phyloP scores from a whole-genome alignment of 2,329 filamentous ascomycete genomes.

The Colletotrichum sp. region DNA sequence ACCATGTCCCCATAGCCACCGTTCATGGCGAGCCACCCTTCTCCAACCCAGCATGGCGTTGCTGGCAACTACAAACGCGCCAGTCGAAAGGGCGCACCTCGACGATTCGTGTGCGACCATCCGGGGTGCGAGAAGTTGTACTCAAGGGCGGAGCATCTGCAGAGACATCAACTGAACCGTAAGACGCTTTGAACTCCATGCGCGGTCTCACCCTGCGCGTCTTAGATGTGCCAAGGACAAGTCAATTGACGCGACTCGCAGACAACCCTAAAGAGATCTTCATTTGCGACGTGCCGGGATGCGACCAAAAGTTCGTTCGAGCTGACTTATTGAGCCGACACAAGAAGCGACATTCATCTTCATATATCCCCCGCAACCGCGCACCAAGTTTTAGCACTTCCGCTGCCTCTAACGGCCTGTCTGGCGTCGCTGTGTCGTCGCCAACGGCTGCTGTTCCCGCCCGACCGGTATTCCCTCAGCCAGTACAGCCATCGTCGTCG shows the following conservation, averaged over 20 bases:
- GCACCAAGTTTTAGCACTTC: slow-evolving; percentile 51
- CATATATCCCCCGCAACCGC: slow-evolving; percentile 56
- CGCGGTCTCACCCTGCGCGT: neutral
- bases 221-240: neutral
- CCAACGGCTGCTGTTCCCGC: slow-evolving; percentile 25
- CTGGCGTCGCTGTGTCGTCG: slow-evolving; percentile 2
- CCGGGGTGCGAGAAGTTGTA: slow-evolving; percentile 80
- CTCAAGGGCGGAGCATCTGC: slow-evolving; percentile 80
- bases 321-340: slow-evolving; percentile 77
- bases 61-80: slow-evolving; percentile 51
- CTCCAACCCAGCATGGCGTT: slow-evolving; percentile 6
- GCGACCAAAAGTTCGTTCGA: slow-evolving; percentile 78
- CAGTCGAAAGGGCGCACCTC: slow-evolving; percentile 55
- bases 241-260: slow-evolving; percentile 34
- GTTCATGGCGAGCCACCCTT: slow-evolving; percentile 8
- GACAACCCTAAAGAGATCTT: slow-evolving; percentile 84
- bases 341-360: slow-evolving; percentile 67
- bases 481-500: slow-evolving; percentile 30
- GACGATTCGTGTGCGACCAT: slow-evolving; percentile 68
- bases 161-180: slow-evolving; percentile 83
- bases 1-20: slow-evolving; percentile 1
- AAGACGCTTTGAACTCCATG: neutral
- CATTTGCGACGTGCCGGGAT: slow-evolving; percentile 76
- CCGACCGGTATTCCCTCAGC: neutral
- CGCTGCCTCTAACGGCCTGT: slow-evolving; percentile 19